Evolutionary conservation across 1,284 basidiomycete species (phyloP), one percentile per base, ranked within the genome.

Genomic region (Cryptococcus sp.): DNA sequence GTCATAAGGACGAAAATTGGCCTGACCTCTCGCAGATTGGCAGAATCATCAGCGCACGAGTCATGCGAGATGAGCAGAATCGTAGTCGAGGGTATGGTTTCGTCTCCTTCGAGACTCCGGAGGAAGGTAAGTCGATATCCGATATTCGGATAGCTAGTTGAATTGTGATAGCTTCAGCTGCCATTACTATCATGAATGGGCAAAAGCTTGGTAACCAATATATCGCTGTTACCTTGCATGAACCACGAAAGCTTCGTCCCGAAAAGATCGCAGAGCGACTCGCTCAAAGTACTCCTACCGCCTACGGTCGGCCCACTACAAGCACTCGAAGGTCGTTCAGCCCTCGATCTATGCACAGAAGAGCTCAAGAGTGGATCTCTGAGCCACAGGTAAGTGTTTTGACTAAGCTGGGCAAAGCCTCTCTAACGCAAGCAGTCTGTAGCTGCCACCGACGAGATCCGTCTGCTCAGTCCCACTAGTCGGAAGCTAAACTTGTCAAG

Each of bases 51-150:
- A 90, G 91, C 71, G 92, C 92, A 32, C 85, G 91, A 56, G 90
- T 97, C 49, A 96, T 96, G 93, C 84, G 90, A 31, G 92, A 92
- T 67, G 87, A 92, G 63, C 79, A 69, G 50, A 88, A 89, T 30
- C 84, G 88, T 53, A 90, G 88, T 72, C 86, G 90, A 56, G 91
- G 91, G 4, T 97, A 95, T 70, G 93, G 93, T n/a, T 98, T 97
- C 69, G 94, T 97, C 56, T 90, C 88, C 32, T 97, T 80, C 77
- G 86, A 89, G 68, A 83, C 83, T 11, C 88, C 90, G 11, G 85
- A 88, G 61, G 87, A 91, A 82, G 89, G 89, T 89, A 64, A 53
- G 76, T 46, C 4, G 4, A 14, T 13, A 6, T 5, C 8, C 36
- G 34, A 41, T 10, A 41, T 41, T 10, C 42, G 14, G 13, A 8